These are phyloP conservation scores for Russula foetens DNA, from an alignment of 768 basidiomycete genomes.

Conservation along the genomic window DNA sequence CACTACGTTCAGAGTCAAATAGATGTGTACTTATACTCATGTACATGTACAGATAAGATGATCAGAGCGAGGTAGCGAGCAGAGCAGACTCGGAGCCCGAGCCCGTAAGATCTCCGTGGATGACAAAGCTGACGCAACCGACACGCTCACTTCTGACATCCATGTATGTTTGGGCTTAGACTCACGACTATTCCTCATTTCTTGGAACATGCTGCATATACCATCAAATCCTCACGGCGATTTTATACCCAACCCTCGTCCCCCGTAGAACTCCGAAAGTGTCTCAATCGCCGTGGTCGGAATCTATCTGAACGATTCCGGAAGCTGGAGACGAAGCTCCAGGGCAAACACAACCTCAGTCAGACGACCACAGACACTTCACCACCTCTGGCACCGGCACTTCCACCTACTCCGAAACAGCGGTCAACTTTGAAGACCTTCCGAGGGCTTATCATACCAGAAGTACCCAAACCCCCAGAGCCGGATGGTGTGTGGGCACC, in stretches of 20 bases:
- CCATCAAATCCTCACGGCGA: conserved; percentile 28
- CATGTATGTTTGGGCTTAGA: conserved; percentile 3
- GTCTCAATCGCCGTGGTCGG: conserved; percentile 40
- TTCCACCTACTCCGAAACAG: conserved; percentile 3
- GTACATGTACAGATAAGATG: not conserved
- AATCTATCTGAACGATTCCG: conserved; percentile 52
- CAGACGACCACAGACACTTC: conserved; percentile 19
- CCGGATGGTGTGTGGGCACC: conserved; percentile 49
- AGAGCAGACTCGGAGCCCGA: too few relatives aligned
- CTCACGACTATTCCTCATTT: not conserved
- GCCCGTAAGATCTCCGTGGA: not conserved
- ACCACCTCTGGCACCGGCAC: conserved; percentile 11
- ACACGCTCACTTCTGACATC: not conserved
- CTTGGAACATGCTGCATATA: conserved; percentile 20
- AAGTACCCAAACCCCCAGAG: conserved; percentile 51
- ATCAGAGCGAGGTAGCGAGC: too few relatives aligned
- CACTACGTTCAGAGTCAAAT: not conserved
- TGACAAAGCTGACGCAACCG: not conserved
- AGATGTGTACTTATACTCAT: not conserved
- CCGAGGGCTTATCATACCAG: conserved; percentile 50
- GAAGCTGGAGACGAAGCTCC: conserved; percentile 46
- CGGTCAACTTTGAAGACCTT: conserved; percentile 29
- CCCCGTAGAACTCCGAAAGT: conserved; percentile 13
- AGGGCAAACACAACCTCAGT: conserved; percentile 35
- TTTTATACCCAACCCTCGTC: conserved; percentile 23